phyloP scores from a whole-genome alignment of 2,329 filamentous ascomycete species.

The Alternaria gaisen region DNA sequence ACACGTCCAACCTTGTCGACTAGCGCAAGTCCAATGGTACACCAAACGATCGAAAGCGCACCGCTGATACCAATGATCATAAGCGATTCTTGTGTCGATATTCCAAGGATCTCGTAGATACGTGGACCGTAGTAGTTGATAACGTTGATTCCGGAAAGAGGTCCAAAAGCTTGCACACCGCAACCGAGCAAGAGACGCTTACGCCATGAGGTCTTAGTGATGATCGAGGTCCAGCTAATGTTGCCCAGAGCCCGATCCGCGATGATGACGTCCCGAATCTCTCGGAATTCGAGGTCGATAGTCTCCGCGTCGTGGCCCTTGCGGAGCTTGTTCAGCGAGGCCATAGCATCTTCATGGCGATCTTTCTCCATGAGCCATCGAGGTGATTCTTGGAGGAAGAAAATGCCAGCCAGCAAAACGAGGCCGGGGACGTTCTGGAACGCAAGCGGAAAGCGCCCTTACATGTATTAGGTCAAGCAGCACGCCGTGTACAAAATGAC shows the following conservation, averaged over 20 bases:
- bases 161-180: conserved; percentile 60
- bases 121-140: conserved; percentile 50
- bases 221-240: conserved; percentile 55
- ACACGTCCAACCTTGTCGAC: conserved; percentile 60
- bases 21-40: conserved; percentile 55
- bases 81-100: conserved; percentile 56
- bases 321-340: conserved; percentile 30
- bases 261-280: conserved; percentile 33
- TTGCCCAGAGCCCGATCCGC: conserved; percentile 41
- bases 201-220: conserved; percentile 56
- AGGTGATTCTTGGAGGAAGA: conserved; percentile 67
- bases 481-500: not conserved
- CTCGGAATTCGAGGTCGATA: conserved; percentile 34
- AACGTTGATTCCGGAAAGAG: conserved; percentile 59
- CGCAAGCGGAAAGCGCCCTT: conserved; percentile 52
- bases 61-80: conserved; percentile 63
- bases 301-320: conserved; percentile 27
- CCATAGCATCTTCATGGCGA: conserved; percentile 58
- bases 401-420: conserved; percentile 57
- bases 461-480: not conserved
- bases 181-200: conserved; percentile 58
- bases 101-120: conserved; percentile 57
- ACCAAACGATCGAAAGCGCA: conserved; percentile 60
- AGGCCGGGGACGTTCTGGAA: conserved; percentile 54
- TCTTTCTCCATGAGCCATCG: conserved; percentile 67